Evolutionary conservation across 2,329 filamentous ascomycete species (phyloP).

Genomic region (Alternaria alternata): DNA sequence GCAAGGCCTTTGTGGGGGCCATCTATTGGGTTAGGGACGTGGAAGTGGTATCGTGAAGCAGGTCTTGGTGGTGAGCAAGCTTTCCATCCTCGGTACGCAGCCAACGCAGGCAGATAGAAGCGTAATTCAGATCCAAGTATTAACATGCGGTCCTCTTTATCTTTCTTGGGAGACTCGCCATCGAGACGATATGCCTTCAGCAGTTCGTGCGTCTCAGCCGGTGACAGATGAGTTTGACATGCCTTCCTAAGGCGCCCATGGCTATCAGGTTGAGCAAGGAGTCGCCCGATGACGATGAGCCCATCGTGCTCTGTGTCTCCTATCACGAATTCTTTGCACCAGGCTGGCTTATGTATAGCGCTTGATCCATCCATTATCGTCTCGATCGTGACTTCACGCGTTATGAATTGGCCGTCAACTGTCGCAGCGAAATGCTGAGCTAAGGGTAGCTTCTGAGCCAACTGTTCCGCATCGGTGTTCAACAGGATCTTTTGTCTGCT

Average conservation of each 20-base stretch:
- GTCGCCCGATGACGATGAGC: constrained; percentile 35
- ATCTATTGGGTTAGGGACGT: constrained; percentile 38
- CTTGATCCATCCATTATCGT: constrained; percentile 24
- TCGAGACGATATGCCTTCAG: constrained; percentile 51
- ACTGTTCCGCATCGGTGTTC: constrained; percentile 27
- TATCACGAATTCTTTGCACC: constrained; percentile 57
- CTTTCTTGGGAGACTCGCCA: constrained; percentile 37
- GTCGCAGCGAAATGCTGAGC: constrained; percentile 36
- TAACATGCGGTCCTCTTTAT: constrained; percentile 21
- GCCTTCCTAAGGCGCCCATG: constrained; percentile 22
- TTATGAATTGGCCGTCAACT: constrained; percentile 36
- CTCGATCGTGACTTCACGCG: constrained; percentile 24
- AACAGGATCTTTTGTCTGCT: constrained; percentile 24
- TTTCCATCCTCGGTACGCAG: constrained; percentile 48
- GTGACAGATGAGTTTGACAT: constrained; percentile 27
- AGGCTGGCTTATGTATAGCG: constrained; percentile 50
- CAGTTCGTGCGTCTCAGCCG: constrained; percentile 25
- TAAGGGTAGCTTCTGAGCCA: constrained; percentile 34
- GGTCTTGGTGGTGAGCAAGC: constrained; percentile 5
- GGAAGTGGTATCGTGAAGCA: constrained; percentile 39
- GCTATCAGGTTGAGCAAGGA: constrained; percentile 41
- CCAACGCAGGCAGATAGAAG: constrained; percentile 54
- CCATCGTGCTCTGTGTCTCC: constrained; percentile 58
- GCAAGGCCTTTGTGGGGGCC: constrained; percentile 31
- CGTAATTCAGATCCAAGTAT: constrained; percentile 56